A percentile compares a stretch with the other conserved stretches of the same genome.
phyloP scores from a whole-genome alignment of 2,329 filamentous ascomycete species.

The Nemania sp. region DNA sequence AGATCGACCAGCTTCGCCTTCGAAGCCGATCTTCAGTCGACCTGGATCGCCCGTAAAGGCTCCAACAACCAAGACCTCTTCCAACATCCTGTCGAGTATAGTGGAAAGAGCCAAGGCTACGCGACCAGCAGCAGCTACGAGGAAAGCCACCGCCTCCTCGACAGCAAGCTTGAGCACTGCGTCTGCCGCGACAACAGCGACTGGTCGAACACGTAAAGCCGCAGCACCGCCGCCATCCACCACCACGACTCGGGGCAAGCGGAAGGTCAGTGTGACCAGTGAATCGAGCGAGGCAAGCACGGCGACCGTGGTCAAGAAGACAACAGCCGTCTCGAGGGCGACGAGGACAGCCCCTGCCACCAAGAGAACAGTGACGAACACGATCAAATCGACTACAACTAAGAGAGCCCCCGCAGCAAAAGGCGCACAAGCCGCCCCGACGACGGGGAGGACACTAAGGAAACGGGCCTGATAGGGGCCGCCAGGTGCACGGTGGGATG shows the following conservation, averaged over 20 bases:
- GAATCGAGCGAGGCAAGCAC: constrained; percentile 68
- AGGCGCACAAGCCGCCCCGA: constrained; percentile 46
- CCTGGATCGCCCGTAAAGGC: constrained; percentile 44
- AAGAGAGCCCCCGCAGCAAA: constrained; percentile 56
- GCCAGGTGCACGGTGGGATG: neutral
- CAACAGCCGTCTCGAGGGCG: constrained; percentile 45
- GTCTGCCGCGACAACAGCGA: constrained; percentile 37
- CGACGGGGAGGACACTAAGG: constrained; percentile 56
- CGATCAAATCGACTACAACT: constrained; percentile 54
- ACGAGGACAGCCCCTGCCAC: constrained; percentile 45
- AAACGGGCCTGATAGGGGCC: constrained; percentile 50
- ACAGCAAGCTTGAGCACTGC: constrained; percentile 46
- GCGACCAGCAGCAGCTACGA: constrained; percentile 50
- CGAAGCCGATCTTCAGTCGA: constrained; percentile 57
- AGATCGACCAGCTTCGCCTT: constrained; percentile 52
- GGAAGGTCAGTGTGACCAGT: constrained; percentile 63
- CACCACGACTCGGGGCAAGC: constrained; percentile 51
- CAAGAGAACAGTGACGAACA: constrained; percentile 59
- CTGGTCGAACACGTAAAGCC: constrained; percentile 42
- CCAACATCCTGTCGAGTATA: constrained; percentile 59
- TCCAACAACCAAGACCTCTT: constrained; percentile 43
- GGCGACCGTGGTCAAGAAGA: constrained; percentile 65
- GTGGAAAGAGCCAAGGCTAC: constrained; percentile 64
- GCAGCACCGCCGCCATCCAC: constrained; percentile 47
- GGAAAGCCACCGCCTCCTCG: constrained; percentile 53